Conservation (phyloP, 2,329 filamentous ascomycete genomes). For the Apiospora koreana region DNA sequence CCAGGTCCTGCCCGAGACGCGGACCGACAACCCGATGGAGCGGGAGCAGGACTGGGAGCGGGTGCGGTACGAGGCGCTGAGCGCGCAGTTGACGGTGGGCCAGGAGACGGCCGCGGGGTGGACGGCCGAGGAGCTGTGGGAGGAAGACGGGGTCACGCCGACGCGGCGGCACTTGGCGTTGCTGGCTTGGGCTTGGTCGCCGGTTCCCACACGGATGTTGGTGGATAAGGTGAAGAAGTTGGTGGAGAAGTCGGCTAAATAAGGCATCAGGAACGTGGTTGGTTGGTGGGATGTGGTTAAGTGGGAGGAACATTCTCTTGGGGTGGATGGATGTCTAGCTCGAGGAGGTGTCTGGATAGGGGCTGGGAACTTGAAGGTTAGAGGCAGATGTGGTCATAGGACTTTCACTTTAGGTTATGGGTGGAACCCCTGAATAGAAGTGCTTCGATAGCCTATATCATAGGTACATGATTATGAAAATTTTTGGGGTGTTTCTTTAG, state of each 20-base stretch:
- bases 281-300: background rate
- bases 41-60: background rate
- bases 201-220: background rate
- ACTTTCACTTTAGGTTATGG: background rate
- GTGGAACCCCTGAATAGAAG: background rate
- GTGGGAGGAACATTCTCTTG: background rate
- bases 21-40: background rate
- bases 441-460: background rate
- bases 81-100: background rate
- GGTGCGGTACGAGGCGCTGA: background rate
- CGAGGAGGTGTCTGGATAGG: background rate
- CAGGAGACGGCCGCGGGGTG: background rate
- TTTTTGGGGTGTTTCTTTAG: background rate
- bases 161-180: background rate
- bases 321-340: too few relatives aligned
- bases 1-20: background rate
- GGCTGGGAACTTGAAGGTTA: background rate
- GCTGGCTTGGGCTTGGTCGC: constrained; percentile 8
- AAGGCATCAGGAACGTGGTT: background rate
- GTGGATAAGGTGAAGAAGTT: background rate
- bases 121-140: background rate
- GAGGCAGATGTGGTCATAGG: background rate
- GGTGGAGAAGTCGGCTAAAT: background rate
- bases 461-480: background rate
- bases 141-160: background rate